Evolutionary conservation across 495 filamentous ascomycete genomes (phyloP).

Genomic region (Aspergillus steynii): DNA sequence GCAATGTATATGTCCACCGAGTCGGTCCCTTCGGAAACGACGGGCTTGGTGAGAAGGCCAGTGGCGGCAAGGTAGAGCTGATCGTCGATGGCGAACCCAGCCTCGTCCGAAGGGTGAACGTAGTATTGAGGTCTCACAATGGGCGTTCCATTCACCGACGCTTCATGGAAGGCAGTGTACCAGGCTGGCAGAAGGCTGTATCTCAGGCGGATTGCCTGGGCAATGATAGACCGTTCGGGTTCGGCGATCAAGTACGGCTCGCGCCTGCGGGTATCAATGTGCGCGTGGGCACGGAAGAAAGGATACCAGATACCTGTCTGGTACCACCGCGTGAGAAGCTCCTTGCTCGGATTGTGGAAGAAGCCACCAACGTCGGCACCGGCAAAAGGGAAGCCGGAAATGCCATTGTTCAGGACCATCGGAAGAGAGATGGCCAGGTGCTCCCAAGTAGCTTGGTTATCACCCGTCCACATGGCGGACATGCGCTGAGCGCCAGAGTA

Average conservation of each 20-base stretch:
- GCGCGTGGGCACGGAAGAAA: slow-evolving; percentile 97
- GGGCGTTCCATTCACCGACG: slow-evolving; percentile 76
- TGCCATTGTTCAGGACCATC: slow-evolving; percentile 90
- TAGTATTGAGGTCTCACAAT: slow-evolving; percentile 92
- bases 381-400: slow-evolving; percentile 90
- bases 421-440: slow-evolving; percentile 83
- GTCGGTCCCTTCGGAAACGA: slow-evolving; percentile 70
- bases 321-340: slow-evolving; percentile 92
- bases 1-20: slow-evolving; percentile 82
- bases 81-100: slow-evolving; percentile 83
- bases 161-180: slow-evolving; percentile 96
- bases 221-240: slow-evolving; percentile 83
- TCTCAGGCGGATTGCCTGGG: slow-evolving; percentile 80
- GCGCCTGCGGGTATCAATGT: slow-evolving; percentile 90
- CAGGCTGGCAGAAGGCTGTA: slow-evolving; percentile 90
- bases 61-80: slow-evolving; percentile 89
- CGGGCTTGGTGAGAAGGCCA: slow-evolving; percentile 85
- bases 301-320: slow-evolving; percentile 97
- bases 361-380: slow-evolving; percentile 97
- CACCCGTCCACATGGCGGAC: slow-evolving; percentile 97
- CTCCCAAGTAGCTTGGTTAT: slow-evolving; percentile 93
- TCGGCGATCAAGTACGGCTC: slow-evolving; percentile 89
- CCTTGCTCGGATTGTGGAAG: slow-evolving; percentile 92
- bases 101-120: slow-evolving; percentile 83
- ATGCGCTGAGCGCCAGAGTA: slow-evolving; percentile 86